These are phyloP conservation scores for Apiotrichum domesticum DNA, from an alignment of 1,284 basidiomycete genomes.

Conservation along the genomic window DNA sequence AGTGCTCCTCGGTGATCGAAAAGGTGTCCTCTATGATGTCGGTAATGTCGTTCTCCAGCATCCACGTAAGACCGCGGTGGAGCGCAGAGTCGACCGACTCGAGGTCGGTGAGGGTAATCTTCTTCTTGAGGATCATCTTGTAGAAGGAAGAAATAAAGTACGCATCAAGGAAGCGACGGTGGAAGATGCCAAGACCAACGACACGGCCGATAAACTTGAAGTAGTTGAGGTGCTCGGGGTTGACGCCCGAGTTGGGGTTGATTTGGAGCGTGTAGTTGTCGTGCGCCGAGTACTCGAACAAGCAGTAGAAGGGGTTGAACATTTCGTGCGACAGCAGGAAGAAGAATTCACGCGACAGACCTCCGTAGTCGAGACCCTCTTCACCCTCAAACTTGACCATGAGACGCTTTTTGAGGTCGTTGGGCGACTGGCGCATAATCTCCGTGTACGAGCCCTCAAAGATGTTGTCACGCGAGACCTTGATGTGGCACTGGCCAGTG, in stretches of 20 bases:
- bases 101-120: conserved; percentile 74
- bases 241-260: conserved; percentile 94
- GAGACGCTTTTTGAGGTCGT: conserved; percentile 90
- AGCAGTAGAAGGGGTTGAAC: conserved; percentile 97
- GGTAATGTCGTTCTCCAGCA: conserved; percentile 96
- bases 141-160: conserved; percentile 99
- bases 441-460: conserved; percentile 95
- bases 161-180: conserved; percentile 94
- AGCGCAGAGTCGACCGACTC: conserved; percentile 87
- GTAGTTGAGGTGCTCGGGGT: conserved; percentile 98
- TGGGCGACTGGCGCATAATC: conserved; percentile 84
- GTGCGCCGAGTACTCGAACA: conserved; percentile 98
- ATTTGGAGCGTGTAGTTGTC: conserved; percentile 99
- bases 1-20: conserved; percentile 88
- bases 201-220: conserved; percentile 98
- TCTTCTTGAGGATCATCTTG: conserved; percentile 95
- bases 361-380: conserved; percentile 96
- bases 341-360: conserved; percentile 98
- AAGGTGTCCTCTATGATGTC: conserved; percentile 94
- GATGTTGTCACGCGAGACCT: conserved; percentile 85
- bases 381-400: conserved; percentile 99
- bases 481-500: conserved; percentile 93
- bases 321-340: conserved; percentile 98
- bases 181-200: conserved; percentile 94
- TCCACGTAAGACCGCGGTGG: conserved; percentile 90